A percentile compares a stretch with the other conserved stretches of the same genome.
These are phyloP conservation scores for Leccinum uliginosum DNA, from an alignment of 768 basidiomycete genomes.

Conservation along the genomic window DNA sequence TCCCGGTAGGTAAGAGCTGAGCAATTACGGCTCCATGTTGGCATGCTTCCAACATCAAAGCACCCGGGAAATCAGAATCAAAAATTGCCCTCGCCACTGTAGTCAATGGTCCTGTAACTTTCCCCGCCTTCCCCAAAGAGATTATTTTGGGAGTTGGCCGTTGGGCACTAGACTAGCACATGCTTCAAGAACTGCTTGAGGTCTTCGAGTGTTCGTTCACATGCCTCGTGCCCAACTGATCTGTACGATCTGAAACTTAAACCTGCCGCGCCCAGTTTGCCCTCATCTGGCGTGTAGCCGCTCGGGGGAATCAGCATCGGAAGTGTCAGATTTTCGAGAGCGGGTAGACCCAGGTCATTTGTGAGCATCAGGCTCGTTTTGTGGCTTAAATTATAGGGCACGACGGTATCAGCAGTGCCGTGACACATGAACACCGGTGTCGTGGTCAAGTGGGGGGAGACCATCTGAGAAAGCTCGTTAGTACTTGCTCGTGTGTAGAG, in stretches of 20 bases:
- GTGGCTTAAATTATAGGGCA: constrained; percentile 51
- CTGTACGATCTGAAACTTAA: constrained; percentile 65
- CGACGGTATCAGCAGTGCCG: constrained; percentile 71
- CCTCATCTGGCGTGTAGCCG: constrained; percentile 16
- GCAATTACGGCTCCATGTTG: not conserved
- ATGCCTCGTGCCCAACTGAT: constrained; percentile 64
- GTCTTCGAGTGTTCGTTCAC: constrained; percentile 62
- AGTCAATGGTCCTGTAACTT: not conserved
- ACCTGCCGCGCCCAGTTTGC: constrained; percentile 37
- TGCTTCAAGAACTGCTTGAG: constrained; percentile 67
- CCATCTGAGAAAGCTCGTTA: constrained; percentile 43
- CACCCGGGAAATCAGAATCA: not conserved
- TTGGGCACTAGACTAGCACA: constrained; percentile 38
- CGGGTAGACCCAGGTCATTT: constrained; percentile 46
- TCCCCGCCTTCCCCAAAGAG: not conserved
- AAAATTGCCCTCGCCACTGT: not conserved
- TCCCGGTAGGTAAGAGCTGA: not conserved
- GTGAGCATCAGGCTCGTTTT: constrained; percentile 56
- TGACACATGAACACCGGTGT: constrained; percentile 87
- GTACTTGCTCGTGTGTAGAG: not conserved
- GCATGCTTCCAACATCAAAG: not conserved
- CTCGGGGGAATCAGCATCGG: constrained; percentile 26
- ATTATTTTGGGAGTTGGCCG: not conserved
- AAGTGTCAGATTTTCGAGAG: constrained; percentile 32
- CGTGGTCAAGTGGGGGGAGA: constrained; percentile 51